Evolutionary conservation across 163 green algal species (phyloP).

Genomic region (Scenedesmus sp.): DNA sequence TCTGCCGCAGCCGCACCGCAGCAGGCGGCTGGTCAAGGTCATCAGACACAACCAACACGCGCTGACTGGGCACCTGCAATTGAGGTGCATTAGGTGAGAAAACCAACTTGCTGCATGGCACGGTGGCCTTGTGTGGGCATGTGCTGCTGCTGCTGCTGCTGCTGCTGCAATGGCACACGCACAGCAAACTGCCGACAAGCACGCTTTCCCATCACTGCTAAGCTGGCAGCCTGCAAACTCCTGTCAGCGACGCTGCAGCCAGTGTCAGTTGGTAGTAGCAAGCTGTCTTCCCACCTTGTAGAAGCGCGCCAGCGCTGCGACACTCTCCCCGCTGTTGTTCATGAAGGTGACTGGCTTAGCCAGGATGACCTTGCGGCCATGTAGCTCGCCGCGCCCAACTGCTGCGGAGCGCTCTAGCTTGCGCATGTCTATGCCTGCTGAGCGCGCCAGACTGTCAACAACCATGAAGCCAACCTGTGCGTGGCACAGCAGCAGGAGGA

Average conservation of each 20-base stretch:
- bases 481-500: neutral
- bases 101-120: neutral
- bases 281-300: slow-evolving; percentile 72
- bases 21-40: slow-evolving; percentile 90
- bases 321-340: slow-evolving; percentile 91
- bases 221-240: neutral
- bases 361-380: slow-evolving; percentile 81
- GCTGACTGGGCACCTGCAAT: slow-evolving; percentile 17
- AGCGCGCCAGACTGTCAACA: slow-evolving; percentile 68
- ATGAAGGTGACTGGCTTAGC: slow-evolving; percentile 96
- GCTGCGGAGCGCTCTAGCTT: slow-evolving; percentile 79
- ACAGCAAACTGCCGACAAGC: neutral
- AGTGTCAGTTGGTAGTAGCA: neutral
- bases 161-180: neutral
- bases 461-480: slow-evolving; percentile 66
- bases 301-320: slow-evolving; percentile 79
- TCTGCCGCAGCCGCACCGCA: slow-evolving; percentile 77
- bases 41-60: slow-evolving; percentile 89
- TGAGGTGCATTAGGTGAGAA: neutral
- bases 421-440: slow-evolving; percentile 69
- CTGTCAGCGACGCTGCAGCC: neutral
- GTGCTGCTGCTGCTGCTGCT: neutral
- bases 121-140: neutral
- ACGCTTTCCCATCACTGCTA: neutral
- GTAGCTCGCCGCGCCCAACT: slow-evolving; percentile 70